Evolutionary conservation across 2,329 filamentous ascomycete species (phyloP).

Genomic region (Ophiosphaerella herpotricha): DNA sequence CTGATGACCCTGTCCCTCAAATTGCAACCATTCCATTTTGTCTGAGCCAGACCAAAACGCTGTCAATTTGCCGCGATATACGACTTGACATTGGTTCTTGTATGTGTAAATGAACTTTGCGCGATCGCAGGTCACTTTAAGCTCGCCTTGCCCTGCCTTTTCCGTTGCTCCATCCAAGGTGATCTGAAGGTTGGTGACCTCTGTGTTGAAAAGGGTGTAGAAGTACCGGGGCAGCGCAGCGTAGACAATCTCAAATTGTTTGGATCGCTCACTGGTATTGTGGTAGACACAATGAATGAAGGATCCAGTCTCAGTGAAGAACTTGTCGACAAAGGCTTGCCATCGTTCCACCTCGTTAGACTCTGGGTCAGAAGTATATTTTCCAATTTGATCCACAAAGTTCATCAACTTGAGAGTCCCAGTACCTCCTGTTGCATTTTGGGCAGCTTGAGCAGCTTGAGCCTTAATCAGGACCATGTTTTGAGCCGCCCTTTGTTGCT

Average conservation of each 20-base stretch:
- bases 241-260: slow-evolving; percentile 84
- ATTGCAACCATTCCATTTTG: slow-evolving; percentile 84
- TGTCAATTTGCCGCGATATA: slow-evolving; percentile 75
- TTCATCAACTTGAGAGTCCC: slow-evolving; percentile 59
- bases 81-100: slow-evolving; percentile 77
- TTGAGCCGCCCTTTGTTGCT: too few relatives aligned
- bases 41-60: slow-evolving; percentile 78
- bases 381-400: slow-evolving; percentile 62
- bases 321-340: slow-evolving; percentile 76
- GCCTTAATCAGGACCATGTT: slow-evolving; percentile 38
- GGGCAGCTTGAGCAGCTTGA: slow-evolving; percentile 25
- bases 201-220: slow-evolving; percentile 84
- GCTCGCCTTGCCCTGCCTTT: slow-evolving; percentile 63
- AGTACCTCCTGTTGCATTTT: slow-evolving; percentile 23
- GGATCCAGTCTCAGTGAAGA: slow-evolving; percentile 78
- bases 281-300: slow-evolving; percentile 72
- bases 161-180: slow-evolving; percentile 73
- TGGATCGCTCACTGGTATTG: slow-evolving; percentile 63
- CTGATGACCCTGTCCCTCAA: slow-evolving; percentile 74
- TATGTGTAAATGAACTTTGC: slow-evolving; percentile 90
- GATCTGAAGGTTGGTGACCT: slow-evolving; percentile 80
- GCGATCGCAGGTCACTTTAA: slow-evolving; percentile 75
- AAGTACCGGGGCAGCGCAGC: slow-evolving; percentile 87
- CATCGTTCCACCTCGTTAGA: slow-evolving; percentile 73
- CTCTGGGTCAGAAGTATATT: slow-evolving; percentile 50